These are phyloP conservation scores for Aspergillus ustus DNA, from an alignment of 2,329 filamentous ascomycete species.

Conservation along the genomic window DNA sequence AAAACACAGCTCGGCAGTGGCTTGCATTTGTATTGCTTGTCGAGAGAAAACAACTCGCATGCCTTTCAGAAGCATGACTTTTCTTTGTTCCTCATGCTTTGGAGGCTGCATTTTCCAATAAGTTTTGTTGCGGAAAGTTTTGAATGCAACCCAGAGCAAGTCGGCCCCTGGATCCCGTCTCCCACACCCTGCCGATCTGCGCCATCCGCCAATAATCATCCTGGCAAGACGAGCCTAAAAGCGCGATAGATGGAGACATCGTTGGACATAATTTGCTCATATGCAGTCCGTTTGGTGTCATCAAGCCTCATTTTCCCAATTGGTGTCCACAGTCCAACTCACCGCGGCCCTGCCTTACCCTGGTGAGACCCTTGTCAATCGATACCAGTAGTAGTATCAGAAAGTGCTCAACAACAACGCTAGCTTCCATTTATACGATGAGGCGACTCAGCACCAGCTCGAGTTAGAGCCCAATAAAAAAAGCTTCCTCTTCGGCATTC, in stretches of 20 bases:
- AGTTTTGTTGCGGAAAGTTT: background rate
- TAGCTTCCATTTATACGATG: background rate
- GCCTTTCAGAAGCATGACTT: background rate
- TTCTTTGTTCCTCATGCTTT: too few species aligned
- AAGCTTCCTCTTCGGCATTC: background rate
- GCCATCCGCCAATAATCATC: background rate
- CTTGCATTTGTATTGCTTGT: background rate
- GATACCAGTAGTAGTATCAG: background rate
- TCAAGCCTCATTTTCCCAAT: background rate
- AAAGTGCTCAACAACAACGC: background rate
- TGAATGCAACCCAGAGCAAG: background rate
- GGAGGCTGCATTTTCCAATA: background rate
- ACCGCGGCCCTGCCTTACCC: too few species aligned
- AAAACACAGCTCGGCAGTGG: background rate
- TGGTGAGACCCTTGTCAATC: background rate
- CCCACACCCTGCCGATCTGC: constrained; percentile 11
- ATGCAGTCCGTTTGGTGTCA: background rate
- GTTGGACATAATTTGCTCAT: background rate
- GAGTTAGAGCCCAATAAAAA: background rate
- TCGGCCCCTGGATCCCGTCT: background rate
- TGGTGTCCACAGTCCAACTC: background rate
- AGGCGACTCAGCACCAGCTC: background rate
- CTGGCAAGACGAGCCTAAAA: constrained; percentile 1
- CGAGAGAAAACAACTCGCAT: background rate
- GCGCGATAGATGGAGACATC: constrained; percentile 9